Base-by-base conservation (phyloP, 176 grass and related monocot genomes). In the Thalia dealbata region DNA sequence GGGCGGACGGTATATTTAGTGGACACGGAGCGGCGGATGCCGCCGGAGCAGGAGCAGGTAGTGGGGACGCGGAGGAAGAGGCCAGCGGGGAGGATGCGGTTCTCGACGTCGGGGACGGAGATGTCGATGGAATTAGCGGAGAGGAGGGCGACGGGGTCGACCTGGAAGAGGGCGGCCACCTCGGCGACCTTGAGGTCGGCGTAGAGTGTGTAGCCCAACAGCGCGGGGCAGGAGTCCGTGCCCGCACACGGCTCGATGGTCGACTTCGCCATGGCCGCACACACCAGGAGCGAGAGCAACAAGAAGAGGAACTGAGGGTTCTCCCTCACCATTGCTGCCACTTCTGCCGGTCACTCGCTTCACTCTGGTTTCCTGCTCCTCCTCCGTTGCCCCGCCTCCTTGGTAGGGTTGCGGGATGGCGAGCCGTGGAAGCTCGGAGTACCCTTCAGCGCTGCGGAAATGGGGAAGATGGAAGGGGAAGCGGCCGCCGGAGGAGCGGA, bases 171-270 rank as follows among this genome's bases (percentile, higher is more conserved):
- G 60, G 88, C 81, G 78, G 88, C 88, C 50, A 96, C 88, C 84
- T 96, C 88, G 25, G 91, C 88, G 1, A 96, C 91, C 85, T 96
- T 91, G 73, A 96, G 86, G 83, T 96, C 91, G 23, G 91, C 82
- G 88, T 91, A 91, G 66, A 96, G 91, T 30, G 91, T 91, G 91
- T 96, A 96, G 41, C 91, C 91, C 16, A 96, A 77, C 9, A 96
- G 83, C 3, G 91, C 88, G 13, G 74, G 43, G 77, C 91, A 96
- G 1, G 88, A 71, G 81, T 91, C 86, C 29, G 91, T 88, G 23
- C 81, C 86, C 16, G 91, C 74, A 79, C 91, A 96, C 30, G 91
- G 91, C 72, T 96, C 88, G 79, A 96, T 96, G 78, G 88, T 96
- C 65, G 91, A 91, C 79, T 96, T 96, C 41, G 79, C 85, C 51